A percentile compares a stretch with the other conserved stretches of the same genome.
Conservation (phyloP, 1,284 basidiomycete species). For the Ceratobasidium sp. region DNA sequence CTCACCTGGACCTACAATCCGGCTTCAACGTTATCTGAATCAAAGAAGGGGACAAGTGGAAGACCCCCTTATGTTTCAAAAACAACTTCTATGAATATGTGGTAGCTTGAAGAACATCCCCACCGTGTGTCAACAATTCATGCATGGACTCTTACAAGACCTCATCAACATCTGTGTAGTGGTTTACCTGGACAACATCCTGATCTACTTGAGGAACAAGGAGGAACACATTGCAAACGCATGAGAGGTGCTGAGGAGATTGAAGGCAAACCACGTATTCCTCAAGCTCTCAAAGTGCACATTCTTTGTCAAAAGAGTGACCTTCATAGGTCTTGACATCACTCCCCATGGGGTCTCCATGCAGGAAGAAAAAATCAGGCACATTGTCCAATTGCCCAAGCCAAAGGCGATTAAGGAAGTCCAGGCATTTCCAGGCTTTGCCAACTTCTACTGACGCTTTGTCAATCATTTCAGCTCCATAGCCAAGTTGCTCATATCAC, state of each 20-base stretch:
- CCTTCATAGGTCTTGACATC: neutral
- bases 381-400: neutral
- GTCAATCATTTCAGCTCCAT: conserved; percentile 53
- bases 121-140: too few relatives aligned
- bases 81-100: too few relatives aligned
- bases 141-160: too few relatives aligned
- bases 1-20: too few relatives aligned
- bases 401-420: neutral
- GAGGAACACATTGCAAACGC: neutral
- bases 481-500: conserved; percentile 51
- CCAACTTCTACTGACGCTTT: conserved; percentile 56
- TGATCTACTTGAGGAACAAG: neutral
- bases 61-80: too few relatives aligned
- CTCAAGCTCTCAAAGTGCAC: neutral
- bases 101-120: too few relatives aligned
- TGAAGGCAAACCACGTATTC: neutral
- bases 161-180: too few relatives aligned
- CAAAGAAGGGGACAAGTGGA: too few relatives aligned
- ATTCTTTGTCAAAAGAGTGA: neutral
- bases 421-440: conserved; percentile 43
- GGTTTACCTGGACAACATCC: too few relatives aligned
- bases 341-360: neutral
- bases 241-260: neutral
- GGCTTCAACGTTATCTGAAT: too few relatives aligned
- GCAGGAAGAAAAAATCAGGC: neutral